Conservation (phyloP, 2,329 filamentous ascomycete genomes). For the Aschersonia sp. region DNA sequence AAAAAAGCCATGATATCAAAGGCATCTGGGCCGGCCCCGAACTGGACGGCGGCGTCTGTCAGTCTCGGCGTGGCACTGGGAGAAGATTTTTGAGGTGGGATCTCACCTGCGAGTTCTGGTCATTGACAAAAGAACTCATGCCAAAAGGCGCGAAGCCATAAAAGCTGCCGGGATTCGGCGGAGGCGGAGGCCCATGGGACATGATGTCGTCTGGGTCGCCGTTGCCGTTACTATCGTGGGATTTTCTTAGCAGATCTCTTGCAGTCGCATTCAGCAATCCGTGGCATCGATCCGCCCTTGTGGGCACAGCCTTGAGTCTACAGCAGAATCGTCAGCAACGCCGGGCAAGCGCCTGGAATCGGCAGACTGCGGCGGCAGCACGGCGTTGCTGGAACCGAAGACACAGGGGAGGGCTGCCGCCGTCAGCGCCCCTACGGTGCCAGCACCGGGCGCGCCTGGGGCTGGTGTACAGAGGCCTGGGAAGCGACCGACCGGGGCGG, state of each 20-base stretch:
- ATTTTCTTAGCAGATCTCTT: not conserved
- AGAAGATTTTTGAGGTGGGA: no score
- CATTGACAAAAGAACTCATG: slow-evolving; percentile 1
- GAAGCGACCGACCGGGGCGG: not conserved
- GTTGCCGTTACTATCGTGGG: not conserved
- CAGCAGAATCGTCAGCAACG: not conserved
- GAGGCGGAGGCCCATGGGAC: slow-evolving; percentile 4
- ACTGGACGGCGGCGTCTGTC: not conserved
- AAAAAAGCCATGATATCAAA: slow-evolving; percentile 29
- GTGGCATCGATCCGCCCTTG: not conserved
- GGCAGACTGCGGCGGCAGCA: not conserved
- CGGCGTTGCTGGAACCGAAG: not conserved
- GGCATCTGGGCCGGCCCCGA: slow-evolving; percentile 11
- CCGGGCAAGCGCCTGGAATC: slow-evolving; percentile 2
- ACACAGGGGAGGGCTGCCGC: not conserved
- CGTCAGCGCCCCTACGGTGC: not conserved
- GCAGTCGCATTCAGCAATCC: not conserved
- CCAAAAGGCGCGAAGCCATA: slow-evolving; percentile 2
- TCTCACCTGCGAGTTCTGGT: slow-evolving; percentile 3
- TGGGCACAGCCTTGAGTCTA: not conserved
- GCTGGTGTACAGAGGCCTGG: not conserved
- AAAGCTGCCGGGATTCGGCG: slow-evolving; percentile 2
- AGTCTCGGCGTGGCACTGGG: not conserved
- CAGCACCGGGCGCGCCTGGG: not conserved
- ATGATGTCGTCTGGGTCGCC: slow-evolving; percentile 1